These are phyloP conservation scores for Sclerotinia nivalis DNA, from an alignment of 2,329 filamentous ascomycete species.

Conservation along the genomic window DNA sequence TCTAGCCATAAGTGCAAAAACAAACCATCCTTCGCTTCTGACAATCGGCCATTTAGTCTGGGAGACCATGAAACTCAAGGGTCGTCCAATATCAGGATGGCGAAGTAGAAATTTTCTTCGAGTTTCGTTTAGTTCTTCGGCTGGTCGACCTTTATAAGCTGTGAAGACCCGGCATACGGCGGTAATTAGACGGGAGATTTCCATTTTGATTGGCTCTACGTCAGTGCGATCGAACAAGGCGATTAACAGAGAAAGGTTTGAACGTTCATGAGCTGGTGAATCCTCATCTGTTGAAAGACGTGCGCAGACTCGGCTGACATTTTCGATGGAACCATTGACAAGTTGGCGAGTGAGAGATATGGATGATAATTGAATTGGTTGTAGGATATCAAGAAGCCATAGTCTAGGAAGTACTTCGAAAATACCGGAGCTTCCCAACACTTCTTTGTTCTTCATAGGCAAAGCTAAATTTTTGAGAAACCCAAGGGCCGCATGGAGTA, in stretches of 20 bases:
- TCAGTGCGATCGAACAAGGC: constrained; percentile 48
- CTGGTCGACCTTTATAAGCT: constrained; percentile 41
- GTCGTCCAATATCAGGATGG: constrained; percentile 39
- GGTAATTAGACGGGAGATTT: constrained; percentile 56
- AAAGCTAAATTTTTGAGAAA: constrained; percentile 68
- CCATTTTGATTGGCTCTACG: constrained; percentile 58
- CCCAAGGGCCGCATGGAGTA: constrained; percentile 58
- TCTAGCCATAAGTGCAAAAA: constrained; percentile 60
- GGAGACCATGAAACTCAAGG: constrained; percentile 54
- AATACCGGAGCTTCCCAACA: constrained; percentile 49
- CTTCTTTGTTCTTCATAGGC: constrained; percentile 54
- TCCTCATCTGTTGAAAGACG: constrained; percentile 45
- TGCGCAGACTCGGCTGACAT: constrained; percentile 52
- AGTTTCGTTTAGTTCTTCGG: constrained; percentile 42
- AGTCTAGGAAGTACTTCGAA: constrained; percentile 55
- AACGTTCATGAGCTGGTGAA: constrained; percentile 41
- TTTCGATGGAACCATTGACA: constrained; percentile 53
- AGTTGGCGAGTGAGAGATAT: constrained; percentile 60
- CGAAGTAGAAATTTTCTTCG: constrained; percentile 39
- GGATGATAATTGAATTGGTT: constrained; percentile 61
- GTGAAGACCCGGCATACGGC: constrained; percentile 58
- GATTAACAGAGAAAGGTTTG: constrained; percentile 45
- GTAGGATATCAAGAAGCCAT: constrained; percentile 54
- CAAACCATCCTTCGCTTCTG: constrained; percentile 62
- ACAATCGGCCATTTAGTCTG: constrained; percentile 61